Evolutionary conservation across 2,329 filamentous ascomycete genomes (phyloP).

Genomic region (Phoma sp.): DNA sequence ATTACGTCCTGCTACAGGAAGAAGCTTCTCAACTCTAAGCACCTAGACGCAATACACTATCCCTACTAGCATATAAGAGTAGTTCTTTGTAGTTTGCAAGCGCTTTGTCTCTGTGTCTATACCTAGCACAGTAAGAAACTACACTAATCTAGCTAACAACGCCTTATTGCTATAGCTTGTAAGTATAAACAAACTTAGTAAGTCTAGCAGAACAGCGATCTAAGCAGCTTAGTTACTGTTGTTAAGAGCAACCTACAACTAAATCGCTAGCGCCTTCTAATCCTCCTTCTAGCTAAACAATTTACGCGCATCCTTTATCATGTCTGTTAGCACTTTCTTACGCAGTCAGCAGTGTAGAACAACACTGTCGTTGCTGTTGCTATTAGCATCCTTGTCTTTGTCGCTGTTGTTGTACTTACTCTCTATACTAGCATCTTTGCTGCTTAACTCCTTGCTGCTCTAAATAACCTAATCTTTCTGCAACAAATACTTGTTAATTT

Average conservation of each 20-base stretch:
- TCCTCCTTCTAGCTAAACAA: too few species aligned
- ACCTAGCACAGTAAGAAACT: background rate
- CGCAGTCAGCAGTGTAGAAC: too few species aligned
- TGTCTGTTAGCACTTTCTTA: too few species aligned
- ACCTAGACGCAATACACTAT: conserved; percentile 25
- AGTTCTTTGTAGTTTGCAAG: conserved; percentile 17
- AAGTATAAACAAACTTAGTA: background rate
- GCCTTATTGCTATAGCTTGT: background rate
- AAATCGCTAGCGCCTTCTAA: too few species aligned
- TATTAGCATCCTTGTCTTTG: too few species aligned
- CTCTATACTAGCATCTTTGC: background rate
- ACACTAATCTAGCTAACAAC: background rate
- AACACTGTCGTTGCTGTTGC: too few species aligned
- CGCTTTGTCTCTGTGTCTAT: conserved; percentile 6
- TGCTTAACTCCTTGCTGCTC: conserved; percentile 1
- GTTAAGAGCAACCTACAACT: too few species aligned
- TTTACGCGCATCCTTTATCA: too few species aligned
- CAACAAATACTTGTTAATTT: too few species aligned
- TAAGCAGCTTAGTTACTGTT: background rate
- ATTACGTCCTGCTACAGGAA: too few species aligned
- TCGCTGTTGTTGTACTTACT: too few species aligned
- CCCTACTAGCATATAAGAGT: conserved; percentile 24
- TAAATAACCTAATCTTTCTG: background rate
- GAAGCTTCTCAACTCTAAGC: background rate
- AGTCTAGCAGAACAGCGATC: background rate